Conservation (phyloP, 257 asterid genomes). For the Vinca minor region DNA sequence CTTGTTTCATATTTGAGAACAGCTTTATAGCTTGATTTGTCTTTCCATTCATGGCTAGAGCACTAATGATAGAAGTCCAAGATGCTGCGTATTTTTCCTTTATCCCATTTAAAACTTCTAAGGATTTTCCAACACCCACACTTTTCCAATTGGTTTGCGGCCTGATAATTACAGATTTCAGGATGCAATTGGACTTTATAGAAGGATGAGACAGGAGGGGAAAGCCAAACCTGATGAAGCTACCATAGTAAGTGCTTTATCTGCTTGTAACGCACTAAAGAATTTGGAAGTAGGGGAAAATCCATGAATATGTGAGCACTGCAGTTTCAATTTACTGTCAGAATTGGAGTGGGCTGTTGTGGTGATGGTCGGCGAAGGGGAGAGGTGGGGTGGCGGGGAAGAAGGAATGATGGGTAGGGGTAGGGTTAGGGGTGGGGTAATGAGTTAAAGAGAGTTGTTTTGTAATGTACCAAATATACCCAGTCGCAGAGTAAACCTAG, state of each 20-base stretch:
- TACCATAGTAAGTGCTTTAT: constrained; percentile 66
- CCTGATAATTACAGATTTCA: constrained; percentile 44
- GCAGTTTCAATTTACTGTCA: constrained; percentile 43
- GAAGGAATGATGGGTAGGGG: no score
- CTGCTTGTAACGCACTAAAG: constrained; percentile 64
- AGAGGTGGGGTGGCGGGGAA: no score
- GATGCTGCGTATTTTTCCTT: constrained; percentile 56
- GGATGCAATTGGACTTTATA: constrained; percentile 52
- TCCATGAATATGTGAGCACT: constrained; percentile 46
- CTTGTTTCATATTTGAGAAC: constrained; percentile 52
- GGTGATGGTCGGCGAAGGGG: no score
- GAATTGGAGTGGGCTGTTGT: constrained; percentile 62
- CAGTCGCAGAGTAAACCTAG: no score
- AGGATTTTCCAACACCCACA: constrained; percentile 66
- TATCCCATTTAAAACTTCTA: constrained; percentile 43
- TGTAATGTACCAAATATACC: no score
- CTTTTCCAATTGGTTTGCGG: no score
- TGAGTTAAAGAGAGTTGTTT: no score
- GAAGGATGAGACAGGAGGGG: constrained; percentile 38
- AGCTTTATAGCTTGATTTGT: constrained; percentile 43
- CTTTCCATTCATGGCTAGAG: constrained; percentile 66
- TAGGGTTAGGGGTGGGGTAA: no score
- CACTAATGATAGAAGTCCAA: constrained; percentile 70
- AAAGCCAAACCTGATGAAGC: constrained; percentile 57
- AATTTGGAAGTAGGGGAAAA: constrained; percentile 56